Base-by-base conservation (phyloP, 148 eudicot species). In the Gaultheria prostrata region DNA sequence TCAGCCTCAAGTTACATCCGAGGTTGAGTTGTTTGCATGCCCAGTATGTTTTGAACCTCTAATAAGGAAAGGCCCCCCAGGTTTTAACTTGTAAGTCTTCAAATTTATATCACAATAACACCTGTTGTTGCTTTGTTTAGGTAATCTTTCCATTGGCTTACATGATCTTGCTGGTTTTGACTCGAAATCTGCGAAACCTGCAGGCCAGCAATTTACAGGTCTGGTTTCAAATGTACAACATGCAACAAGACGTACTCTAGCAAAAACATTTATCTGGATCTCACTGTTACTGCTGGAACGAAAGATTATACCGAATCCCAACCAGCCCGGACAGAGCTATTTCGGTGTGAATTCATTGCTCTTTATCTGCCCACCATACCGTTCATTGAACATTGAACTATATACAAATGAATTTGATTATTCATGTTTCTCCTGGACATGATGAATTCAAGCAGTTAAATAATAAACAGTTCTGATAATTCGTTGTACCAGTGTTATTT, bases 151-250 rank as follows among this genome's bases (percentile, higher is more conserved):
- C 6, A 51, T 24, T 76, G 7, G 57, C 54, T 33, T 77, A 50
- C 73, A 84, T 48, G 50, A n/a, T 77, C 70, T 61, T 51, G 48
- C 35, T 28, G 50, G 84, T 76, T 46, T 78, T 87, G 63, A 87
- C 61, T 81, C 78, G 73, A 3, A 63, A 75, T 67, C 56, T 81
- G 26, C 77, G 24, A 43, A 59, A 51, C 33, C 79, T 85, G 81
- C 94, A 97, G 99, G 93, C 93, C 95, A 65, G 92, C 97, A 69
- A 93, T 97, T 79, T 97, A 97, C 81, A 90, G 99, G 89, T 97
- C 98, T 76, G 97, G 98, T 43, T 97, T 97, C 80, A 91, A 93
- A 83, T 97, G 99, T 85, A 73, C 59, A 51, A 91, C 84, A 78
- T 97, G 99, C 90, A 89, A 88, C 82, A 97, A 93, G 86, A 83